Conservation (phyloP, 345 rosid species). For the Trapa incisa region DNA sequence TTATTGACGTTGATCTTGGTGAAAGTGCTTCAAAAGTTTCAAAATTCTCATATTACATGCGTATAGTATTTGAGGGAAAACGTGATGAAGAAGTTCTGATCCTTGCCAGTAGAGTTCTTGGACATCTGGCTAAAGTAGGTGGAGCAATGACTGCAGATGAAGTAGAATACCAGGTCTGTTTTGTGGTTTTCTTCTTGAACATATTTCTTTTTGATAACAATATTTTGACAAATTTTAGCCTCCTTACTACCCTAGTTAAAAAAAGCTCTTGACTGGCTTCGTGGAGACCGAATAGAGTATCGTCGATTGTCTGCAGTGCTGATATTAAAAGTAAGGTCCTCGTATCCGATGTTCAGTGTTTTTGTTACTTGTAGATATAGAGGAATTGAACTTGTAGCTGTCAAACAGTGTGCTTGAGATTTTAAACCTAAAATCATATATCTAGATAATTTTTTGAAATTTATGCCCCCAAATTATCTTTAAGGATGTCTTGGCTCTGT, state of each 20-base stretch:
- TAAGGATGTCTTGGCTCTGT: not conserved
- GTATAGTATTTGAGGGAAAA: conserved; percentile 65
- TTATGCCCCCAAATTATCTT: not conserved
- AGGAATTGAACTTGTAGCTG: not conserved
- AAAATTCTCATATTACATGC: conserved; percentile 62
- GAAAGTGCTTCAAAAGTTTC: conserved; percentile 97
- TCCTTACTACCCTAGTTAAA: conserved; percentile 40
- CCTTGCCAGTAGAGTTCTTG: conserved; percentile 91
- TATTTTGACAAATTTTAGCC: not conserved
- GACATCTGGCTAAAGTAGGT: conserved; percentile 95
- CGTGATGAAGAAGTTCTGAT: conserved; percentile 75
- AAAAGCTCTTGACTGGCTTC: conserved; percentile 88
- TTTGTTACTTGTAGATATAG: not conserved
- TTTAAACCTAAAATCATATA: not conserved
- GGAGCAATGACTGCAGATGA: conserved; percentile 99
- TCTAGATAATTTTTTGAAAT: not conserved
- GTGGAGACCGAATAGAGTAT: conserved; percentile 71
- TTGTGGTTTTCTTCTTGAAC: not conserved
- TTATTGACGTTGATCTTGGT: conserved; percentile 85
- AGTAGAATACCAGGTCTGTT: conserved; percentile 82
- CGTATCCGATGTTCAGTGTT: conserved; percentile 1
- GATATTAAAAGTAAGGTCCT: conserved; percentile 60
- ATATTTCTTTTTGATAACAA: not conserved
- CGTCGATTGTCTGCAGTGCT: conserved; percentile 86
- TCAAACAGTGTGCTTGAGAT: not conserved